phyloP scores from a whole-genome alignment of 768 basidiomycete species.

The Psilocybe azurescens region DNA sequence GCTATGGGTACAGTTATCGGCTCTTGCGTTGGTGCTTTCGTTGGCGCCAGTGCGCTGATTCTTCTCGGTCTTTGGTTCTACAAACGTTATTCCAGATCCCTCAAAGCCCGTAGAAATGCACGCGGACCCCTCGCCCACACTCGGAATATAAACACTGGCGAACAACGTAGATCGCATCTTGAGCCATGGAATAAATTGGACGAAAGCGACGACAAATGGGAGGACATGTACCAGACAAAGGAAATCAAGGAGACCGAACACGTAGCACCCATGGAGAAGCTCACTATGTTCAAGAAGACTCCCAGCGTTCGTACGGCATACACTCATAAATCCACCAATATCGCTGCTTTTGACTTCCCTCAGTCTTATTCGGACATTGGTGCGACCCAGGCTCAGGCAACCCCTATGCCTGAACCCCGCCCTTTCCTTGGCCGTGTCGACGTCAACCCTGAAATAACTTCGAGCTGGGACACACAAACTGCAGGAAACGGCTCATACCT shows the following conservation, averaged over 20 bases:
- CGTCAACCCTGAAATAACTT: slow-evolving; percentile 26
- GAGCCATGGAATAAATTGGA: slow-evolving; percentile 66
- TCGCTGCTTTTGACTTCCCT: slow-evolving; percentile 41
- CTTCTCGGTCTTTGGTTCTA: slow-evolving; percentile 60
- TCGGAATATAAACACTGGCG: slow-evolving; percentile 45
- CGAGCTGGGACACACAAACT: slow-evolving; percentile 59
- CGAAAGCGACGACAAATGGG: slow-evolving; percentile 54
- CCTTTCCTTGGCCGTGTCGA: slow-evolving; percentile 51
- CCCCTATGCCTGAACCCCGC: slow-evolving; percentile 46
- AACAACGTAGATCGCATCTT: slow-evolving; percentile 48
- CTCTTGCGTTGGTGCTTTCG: slow-evolving; percentile 66
- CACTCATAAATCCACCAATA: slow-evolving; percentile 51
- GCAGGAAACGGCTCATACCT: slow-evolving; percentile 55
- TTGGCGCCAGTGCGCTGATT: slow-evolving; percentile 54
- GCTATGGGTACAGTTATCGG: slow-evolving; percentile 62
- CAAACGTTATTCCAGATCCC: slow-evolving; percentile 50
- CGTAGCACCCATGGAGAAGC: slow-evolving; percentile 60
- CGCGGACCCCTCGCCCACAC: slow-evolving; percentile 34
- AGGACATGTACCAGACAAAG: slow-evolving; percentile 44
- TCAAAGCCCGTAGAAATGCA: slow-evolving; percentile 34
- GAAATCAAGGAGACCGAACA: slow-evolving; percentile 44
- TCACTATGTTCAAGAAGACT: slow-evolving; percentile 72
- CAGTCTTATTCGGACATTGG: slow-evolving; percentile 67
- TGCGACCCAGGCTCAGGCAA: slow-evolving; percentile 50
- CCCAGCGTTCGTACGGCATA: slow-evolving; percentile 60